A percentile compares a stretch with the other conserved stretches of the same genome.
These are phyloP conservation scores for Mycosphaerella sp. DNA, from an alignment of 2,329 filamentous ascomycete genomes.

Conservation along the genomic window DNA sequence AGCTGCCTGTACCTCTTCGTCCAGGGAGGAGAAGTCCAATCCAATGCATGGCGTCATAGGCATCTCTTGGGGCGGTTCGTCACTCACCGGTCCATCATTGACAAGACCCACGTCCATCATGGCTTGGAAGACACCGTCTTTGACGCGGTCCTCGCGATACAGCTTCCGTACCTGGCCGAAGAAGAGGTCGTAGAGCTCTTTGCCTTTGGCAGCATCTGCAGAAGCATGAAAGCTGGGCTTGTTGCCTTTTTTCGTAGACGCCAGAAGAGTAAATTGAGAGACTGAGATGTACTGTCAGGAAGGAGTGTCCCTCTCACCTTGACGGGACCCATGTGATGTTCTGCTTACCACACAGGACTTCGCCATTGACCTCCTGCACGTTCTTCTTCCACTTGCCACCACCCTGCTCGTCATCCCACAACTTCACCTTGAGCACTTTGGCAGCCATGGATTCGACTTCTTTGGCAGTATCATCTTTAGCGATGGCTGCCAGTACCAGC, in stretches of 20 bases:
- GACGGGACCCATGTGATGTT: conserved; percentile 1
- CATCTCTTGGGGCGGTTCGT: conserved; percentile 10
- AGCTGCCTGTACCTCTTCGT: conserved; percentile 47
- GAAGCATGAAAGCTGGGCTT: conserved; percentile 95
- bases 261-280: conserved; percentile 92
- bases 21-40: conserved; percentile 51
- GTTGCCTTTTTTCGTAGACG: conserved; percentile 88
- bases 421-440: conserved; percentile 81
- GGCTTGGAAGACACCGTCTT: conserved; percentile 94
- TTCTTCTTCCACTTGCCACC: conserved; percentile 80
- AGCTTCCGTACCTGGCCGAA: conserved; percentile 65
- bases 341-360: conserved; percentile 80
- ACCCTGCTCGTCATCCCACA: conserved; percentile 78
- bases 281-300: conserved; percentile 48
- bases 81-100: conserved; percentile 72
- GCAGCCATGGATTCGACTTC: conserved; percentile 76
- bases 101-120: conserved; percentile 97
- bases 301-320: conserved; percentile 4
- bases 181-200: conserved; percentile 77
- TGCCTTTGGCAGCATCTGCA: conserved; percentile 70
- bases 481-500: conserved; percentile 85
- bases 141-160: conserved; percentile 69
- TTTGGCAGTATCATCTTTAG: conserved; percentile 81
- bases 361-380: conserved; percentile 81
- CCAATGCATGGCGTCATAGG: conserved; percentile 14